Conservation (phyloP, 208 protist species). For the Trypanosomatidae sp. region DNA sequence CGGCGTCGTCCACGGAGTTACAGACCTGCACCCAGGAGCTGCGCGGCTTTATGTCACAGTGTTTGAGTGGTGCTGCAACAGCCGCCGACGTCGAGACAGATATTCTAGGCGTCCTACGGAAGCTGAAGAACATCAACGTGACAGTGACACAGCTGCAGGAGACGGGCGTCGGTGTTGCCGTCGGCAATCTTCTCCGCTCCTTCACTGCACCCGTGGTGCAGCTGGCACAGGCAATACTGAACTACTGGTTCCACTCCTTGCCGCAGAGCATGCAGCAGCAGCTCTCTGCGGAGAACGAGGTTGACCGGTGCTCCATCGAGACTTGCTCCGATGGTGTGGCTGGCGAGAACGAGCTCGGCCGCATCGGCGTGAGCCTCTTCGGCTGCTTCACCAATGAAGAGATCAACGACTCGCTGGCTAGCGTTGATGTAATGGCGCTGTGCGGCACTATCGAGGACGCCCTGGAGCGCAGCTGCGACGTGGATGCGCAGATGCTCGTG, state of each 20-base stretch:
- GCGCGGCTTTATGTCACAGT: conserved; percentile 3
- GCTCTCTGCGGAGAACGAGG: conserved; percentile 37
- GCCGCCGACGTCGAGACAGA: conserved; percentile 21
- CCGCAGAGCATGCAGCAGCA: conserved; percentile 37
- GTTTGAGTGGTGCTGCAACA: conserved; percentile 13
- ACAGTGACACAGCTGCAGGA: conserved; percentile 60
- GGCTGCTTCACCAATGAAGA: conserved; percentile 76
- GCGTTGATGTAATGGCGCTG: conserved; percentile 32
- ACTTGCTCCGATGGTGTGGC: conserved; percentile 34
- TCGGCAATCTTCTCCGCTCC: conserved; percentile 46
- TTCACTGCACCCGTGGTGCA: conserved; percentile 41
- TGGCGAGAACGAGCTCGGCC: conserved; percentile 32
- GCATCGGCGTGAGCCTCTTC: conserved; percentile 61
- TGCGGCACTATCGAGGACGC: conserved; percentile 36
- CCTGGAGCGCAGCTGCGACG: conserved; percentile 22
- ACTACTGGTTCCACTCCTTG: conserved; percentile 75
- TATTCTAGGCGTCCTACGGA: conserved; percentile 42
- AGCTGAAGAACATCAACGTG: conserved; percentile 40
- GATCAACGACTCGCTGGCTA: conserved; percentile 40
- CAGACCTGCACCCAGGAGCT: conserved; percentile 17
- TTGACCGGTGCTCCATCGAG: conserved; percentile 52
- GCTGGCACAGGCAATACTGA: conserved; percentile 61
- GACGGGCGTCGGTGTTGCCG: conserved; percentile 52
- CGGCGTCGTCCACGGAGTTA: conserved; percentile 31
- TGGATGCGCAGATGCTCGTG: conserved; percentile 43